Evolutionary conservation across 83 land plant species (phyloP).

Genomic region (Picea abies): DNA sequence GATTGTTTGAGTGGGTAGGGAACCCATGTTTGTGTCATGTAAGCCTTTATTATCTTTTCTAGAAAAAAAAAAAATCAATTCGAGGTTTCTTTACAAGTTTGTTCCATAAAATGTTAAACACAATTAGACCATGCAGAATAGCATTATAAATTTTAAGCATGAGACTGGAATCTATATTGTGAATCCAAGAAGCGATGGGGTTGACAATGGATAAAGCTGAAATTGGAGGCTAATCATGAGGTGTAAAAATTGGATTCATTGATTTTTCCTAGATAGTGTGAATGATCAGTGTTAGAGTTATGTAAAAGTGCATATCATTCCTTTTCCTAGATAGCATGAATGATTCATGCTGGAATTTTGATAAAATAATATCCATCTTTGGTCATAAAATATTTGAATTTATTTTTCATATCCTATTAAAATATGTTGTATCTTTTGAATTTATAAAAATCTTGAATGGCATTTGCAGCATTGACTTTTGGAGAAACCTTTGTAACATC

Average conservation of each 20-base stretch:
- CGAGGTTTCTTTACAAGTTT: neutral
- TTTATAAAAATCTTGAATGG: no score
- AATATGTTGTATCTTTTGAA: no score
- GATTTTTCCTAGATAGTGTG: neutral
- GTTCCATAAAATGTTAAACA: neutral
- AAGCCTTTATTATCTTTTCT: slow-evolving; percentile 30
- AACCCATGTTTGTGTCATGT: slow-evolving; percentile 93
- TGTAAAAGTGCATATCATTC: neutral
- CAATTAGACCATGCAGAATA: neutral
- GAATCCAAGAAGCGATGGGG: neutral
- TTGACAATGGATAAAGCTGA: neutral
- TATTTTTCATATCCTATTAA: no score
- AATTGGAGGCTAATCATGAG: slow-evolving; percentile 4
- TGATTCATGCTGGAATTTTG: neutral
- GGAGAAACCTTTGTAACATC: neutral
- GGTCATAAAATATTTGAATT: neutral
- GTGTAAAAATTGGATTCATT: neutral
- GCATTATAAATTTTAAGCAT: neutral
- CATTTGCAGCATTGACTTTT: neutral
- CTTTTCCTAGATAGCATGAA: neutral
- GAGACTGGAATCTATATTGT: neutral
- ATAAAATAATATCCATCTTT: neutral
- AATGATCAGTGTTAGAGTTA: neutral
- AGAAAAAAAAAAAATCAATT: neutral
- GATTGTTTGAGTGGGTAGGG: slow-evolving; percentile 99